phyloP scores from a whole-genome alignment of 345 rosid species.

The Carallia pectinifolia region DNA sequence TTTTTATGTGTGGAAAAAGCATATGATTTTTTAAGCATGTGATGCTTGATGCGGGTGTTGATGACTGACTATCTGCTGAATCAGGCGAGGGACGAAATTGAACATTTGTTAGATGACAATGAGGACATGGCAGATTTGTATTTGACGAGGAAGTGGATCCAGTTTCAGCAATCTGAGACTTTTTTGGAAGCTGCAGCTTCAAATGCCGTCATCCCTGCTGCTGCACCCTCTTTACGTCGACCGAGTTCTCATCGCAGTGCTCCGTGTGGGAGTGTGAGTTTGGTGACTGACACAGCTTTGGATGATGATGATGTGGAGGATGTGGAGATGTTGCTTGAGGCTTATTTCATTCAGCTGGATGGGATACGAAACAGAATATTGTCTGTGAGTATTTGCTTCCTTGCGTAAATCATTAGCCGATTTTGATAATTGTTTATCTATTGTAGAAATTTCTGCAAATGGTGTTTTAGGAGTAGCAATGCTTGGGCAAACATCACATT shows the following conservation, averaged over 20 bases:
- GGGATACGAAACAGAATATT: conserved; percentile 91
- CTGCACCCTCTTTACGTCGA: conserved; percentile 35
- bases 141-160: conserved; percentile 77
- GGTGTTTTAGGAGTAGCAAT: too few relatives aligned
- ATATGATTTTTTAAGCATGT: too few relatives aligned
- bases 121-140: conserved; percentile 93
- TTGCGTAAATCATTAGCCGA: conserved; percentile 41
- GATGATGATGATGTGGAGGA: conserved; percentile 78
- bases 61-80: background rate
- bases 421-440: conserved; percentile 24
- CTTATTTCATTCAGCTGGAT: conserved; percentile 93
- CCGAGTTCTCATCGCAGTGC: conserved; percentile 35
- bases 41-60: background rate
- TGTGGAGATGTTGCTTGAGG: conserved; percentile 89
- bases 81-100: conserved; percentile 93
- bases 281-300: conserved; percentile 43
- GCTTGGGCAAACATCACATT: too few relatives aligned
- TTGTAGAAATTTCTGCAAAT: too few relatives aligned
- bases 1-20: too few relatives aligned
- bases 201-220: conserved; percentile 34
- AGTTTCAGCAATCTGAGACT: conserved; percentile 70
- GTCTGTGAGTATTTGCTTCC: conserved; percentile 50
- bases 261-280: conserved; percentile 52
- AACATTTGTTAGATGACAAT: conserved; percentile 80
- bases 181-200: conserved; percentile 43